Evolutionary conservation across 345 rosid genomes (phyloP).

Genomic region (Syzygium jambos): DNA sequence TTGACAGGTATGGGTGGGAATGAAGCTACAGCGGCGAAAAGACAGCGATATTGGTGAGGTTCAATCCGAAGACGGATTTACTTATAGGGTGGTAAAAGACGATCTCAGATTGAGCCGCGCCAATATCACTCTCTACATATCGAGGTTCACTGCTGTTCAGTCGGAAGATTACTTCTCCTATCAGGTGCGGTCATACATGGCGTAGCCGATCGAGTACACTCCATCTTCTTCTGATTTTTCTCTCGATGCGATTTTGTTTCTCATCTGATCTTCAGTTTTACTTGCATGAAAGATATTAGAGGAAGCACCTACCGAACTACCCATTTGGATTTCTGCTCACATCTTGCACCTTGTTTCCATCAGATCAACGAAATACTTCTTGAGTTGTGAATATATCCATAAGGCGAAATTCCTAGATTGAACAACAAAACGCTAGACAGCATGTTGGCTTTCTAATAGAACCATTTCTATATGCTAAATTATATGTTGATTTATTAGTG

Average conservation of each 20-base stretch:
- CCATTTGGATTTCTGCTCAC: not conserved
- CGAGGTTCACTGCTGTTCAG: not conserved
- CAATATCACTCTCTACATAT: slow-evolving; percentile 62
- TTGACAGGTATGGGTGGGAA: not conserved
- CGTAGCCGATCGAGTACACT: not conserved
- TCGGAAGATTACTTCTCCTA: too few species aligned
- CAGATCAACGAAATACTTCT: not conserved
- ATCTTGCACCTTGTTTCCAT: not conserved
- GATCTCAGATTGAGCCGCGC: slow-evolving; percentile 99
- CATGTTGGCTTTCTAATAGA: not conserved
- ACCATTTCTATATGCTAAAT: not conserved
- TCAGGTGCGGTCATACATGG: not conserved
- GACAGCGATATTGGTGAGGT: slow-evolving; percentile 93
- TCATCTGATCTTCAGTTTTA: not conserved
- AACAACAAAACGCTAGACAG: not conserved
- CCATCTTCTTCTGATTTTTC: not conserved
- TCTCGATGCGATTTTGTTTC: not conserved
- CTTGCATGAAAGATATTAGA: not conserved
- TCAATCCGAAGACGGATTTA: slow-evolving; percentile 92
- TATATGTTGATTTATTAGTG: not conserved
- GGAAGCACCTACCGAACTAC: not conserved
- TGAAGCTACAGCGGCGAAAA: slow-evolving; percentile 1
- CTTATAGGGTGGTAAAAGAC: slow-evolving; percentile 31
- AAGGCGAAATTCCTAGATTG: not conserved
- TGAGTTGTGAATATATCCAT: not conserved